These are phyloP conservation scores for Patellifolia procumbens DNA, from an alignment of 179 eudicot species.

Conservation along the genomic window DNA sequence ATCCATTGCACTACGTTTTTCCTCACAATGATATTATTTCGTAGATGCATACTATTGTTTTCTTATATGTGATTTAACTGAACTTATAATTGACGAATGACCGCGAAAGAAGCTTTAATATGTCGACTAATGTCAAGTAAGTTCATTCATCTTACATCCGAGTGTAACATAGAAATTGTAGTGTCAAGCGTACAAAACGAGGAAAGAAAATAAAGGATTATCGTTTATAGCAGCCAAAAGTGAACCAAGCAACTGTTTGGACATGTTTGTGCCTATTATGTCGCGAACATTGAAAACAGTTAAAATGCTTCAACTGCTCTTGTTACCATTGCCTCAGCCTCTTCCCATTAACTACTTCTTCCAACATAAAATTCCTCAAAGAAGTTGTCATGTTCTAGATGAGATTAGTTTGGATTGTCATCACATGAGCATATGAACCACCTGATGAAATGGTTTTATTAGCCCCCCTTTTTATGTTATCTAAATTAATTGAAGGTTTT, in stretches of 20 bases:
- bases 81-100: too few species aligned
- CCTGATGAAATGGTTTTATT: neutral
- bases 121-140: too few species aligned
- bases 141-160: too few species aligned
- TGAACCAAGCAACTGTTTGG: neutral
- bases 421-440: conserved; percentile 15
- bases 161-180: too few species aligned
- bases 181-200: neutral
- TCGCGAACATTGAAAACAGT: neutral
- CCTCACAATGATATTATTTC: too few species aligned
- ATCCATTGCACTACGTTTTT: too few species aligned
- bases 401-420: conserved; percentile 10
- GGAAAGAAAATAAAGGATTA: conserved; percentile 10
- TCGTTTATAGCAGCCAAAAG: conserved; percentile 15
- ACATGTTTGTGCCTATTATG: conserved; percentile 14
- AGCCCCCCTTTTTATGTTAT: neutral
- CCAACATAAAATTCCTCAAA: conserved; percentile 21
- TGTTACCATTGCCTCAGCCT: conserved; percentile 25
- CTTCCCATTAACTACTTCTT: conserved; percentile 12
- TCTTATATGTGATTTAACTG: too few species aligned
- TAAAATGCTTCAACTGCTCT: conserved; percentile 22
- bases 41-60: too few species aligned
- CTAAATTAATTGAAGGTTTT: too few species aligned
- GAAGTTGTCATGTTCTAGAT: conserved; percentile 3
- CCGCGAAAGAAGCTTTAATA: too few species aligned